phyloP scores from a whole-genome alignment of 805 yeast species.

The Myxozyma udenii region DNA sequence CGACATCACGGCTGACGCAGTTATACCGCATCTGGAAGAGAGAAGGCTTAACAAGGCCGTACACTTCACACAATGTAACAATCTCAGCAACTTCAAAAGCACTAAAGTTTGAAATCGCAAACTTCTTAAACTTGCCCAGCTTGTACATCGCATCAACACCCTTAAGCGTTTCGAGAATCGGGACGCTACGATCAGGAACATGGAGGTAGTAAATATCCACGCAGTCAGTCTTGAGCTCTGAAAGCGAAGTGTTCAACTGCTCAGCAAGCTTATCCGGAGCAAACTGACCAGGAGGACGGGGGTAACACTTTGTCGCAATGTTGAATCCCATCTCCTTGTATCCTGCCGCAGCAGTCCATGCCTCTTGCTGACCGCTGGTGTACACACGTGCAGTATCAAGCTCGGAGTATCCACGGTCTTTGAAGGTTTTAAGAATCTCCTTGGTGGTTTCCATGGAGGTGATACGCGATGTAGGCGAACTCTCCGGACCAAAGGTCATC shows the following conservation, averaged over 20 bases:
- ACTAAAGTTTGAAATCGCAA: conserved; percentile 34
- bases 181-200: conserved; percentile 32
- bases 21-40: conserved; percentile 35
- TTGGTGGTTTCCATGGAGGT: conserved; percentile 6
- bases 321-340: conserved; percentile 16
- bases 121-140: conserved; percentile 32
- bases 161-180: conserved; percentile 31
- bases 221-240: conserved; percentile 22
- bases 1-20: conserved; percentile 31
- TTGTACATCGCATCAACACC: conserved; percentile 30
- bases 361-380: conserved; percentile 27
- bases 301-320: conserved; percentile 30
- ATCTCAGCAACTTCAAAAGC: conserved; percentile 31
- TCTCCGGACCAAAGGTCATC: conserved; percentile 19
- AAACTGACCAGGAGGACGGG: conserved; percentile 23
- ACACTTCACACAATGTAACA: conserved; percentile 21
- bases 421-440: conserved; percentile 12
- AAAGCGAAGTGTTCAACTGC: conserved; percentile 26
- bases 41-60: conserved; percentile 32
- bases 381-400: conserved; percentile 34
- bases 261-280: conserved; percentile 22
- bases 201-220: conserved; percentile 34
- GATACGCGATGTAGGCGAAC: conserved; percentile 4
- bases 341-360: conserved; percentile 21
- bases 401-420: conserved; percentile 29